A percentile compares a stretch with the other conserved stretches of the same genome.
Evolutionary conservation across 2,329 filamentous ascomycete genomes (phyloP).

Genomic region (Calonectria leucothoes): DNA sequence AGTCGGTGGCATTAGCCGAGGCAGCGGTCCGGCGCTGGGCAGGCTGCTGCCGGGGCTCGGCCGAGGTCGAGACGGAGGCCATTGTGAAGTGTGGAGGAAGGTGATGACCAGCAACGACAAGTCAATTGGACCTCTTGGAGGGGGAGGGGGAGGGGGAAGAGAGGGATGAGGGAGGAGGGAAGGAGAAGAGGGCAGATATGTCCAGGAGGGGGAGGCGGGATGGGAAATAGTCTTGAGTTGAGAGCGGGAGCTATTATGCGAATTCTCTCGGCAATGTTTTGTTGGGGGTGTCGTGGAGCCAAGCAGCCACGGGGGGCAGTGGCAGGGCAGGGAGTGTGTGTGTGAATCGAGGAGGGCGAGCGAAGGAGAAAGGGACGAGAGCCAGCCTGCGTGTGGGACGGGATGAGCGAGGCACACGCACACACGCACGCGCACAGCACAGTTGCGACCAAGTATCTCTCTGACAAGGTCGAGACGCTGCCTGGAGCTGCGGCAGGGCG

Average conservation of each 20-base stretch:
- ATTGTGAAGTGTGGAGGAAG: slow-evolving; percentile 47
- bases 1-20: slow-evolving; percentile 59
- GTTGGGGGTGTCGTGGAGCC: slow-evolving; percentile 41
- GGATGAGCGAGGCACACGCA: neutral
- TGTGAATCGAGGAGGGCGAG: neutral
- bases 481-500: neutral
- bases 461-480: neutral
- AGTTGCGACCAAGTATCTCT: neutral
- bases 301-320: slow-evolving; percentile 28
- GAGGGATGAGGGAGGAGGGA: slow-evolving; percentile 10
- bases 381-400: slow-evolving; percentile 2
- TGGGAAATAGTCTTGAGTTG: slow-evolving; percentile 7
- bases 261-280: slow-evolving; percentile 39
- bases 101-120: slow-evolving; percentile 11
- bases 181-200: slow-evolving; percentile 11
- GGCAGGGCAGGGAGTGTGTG: slow-evolving; percentile 19
- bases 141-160: slow-evolving; percentile 17
- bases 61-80: slow-evolving; percentile 59
- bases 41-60: slow-evolving; percentile 54
- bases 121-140: slow-evolving; percentile 34
- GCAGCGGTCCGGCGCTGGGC: slow-evolving; percentile 62
- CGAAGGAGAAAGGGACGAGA: neutral
- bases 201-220: neutral
- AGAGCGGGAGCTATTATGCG: slow-evolving; percentile 32
- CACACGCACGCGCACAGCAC: neutral